Evolutionary conservation across 2,329 filamentous ascomycete species (phyloP).

Genomic region (Tolypocladium album): DNA sequence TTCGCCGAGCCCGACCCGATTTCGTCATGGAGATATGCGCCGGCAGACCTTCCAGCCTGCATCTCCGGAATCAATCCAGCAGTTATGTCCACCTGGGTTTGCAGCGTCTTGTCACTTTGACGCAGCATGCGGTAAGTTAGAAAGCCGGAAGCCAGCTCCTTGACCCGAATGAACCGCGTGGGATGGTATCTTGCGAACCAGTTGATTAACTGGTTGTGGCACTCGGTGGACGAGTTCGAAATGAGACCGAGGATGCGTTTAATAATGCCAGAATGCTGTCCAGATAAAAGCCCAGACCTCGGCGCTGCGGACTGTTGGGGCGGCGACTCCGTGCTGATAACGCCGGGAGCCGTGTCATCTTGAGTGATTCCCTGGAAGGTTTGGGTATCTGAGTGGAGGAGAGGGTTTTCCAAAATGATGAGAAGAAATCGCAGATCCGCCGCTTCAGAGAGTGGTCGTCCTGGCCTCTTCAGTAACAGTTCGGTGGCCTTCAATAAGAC

Average conservation of each 20-base stretch:
- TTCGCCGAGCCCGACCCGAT: constrained; percentile 45
- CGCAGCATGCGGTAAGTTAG: constrained; percentile 70
- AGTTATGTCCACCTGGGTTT: constrained; percentile 47
- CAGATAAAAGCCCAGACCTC: constrained; percentile 35
- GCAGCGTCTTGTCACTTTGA: constrained; percentile 56
- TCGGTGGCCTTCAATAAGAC: constrained; percentile 70
- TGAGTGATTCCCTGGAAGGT: constrained; percentile 30
- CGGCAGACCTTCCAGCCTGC: constrained; percentile 46
- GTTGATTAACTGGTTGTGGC: constrained; percentile 64
- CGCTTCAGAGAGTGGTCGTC: constrained; percentile 54
- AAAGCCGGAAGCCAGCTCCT: constrained; percentile 69
- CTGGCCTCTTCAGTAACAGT: constrained; percentile 67
- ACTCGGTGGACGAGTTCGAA: constrained; percentile 63
- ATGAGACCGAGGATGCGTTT: constrained; percentile 76
- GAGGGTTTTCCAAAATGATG: constrained; percentile 68
- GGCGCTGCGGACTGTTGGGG: constrained; percentile 10
- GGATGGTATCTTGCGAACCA: constrained; percentile 69
- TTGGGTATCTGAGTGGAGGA: constrained; percentile 43
- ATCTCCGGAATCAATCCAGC: constrained; percentile 65
- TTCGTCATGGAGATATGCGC: constrained; percentile 69
- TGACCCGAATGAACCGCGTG: constrained; percentile 56
- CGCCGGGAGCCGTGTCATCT: constrained; percentile 9
- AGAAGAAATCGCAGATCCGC: constrained; percentile 69
- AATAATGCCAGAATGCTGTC: constrained; percentile 71
- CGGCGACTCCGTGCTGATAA: constrained; percentile 6